Base-by-base conservation (phyloP, 371 early-diverging fungal species). In the Mortierella polycephala region DNA sequence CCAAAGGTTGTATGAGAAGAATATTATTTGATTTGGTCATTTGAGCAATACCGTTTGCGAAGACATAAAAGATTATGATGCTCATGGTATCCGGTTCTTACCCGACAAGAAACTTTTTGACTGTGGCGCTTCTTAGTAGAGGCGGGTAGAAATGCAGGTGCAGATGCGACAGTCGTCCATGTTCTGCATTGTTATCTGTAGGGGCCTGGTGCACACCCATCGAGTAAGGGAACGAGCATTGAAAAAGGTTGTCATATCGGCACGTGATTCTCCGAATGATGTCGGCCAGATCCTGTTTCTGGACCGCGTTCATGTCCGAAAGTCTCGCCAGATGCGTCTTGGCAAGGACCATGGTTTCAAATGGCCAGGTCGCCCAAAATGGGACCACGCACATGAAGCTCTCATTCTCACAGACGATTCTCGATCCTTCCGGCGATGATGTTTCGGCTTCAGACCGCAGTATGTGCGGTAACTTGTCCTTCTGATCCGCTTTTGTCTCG, bases 291-390 rank as follows among this genome's bases (percentile, higher is more conserved):
- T 93, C 92, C 11, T 47, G 23, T 53, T 64, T 71, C 70, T 88
- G 85, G 40, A 82, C 52, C 2, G 75, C 76, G 37, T 70, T 58
- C 71, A 96, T 77, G 30, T 90, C 85, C 0, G 84, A 69, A 23
- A 96, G 64, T 45, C 84, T 82, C 0, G 85, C 62, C 2, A 90
- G 66, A 75, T 97, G 96, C 0, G 57, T 5, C 72, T 92, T 94
- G 52, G 94, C 81, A 5, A 96, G 77, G 11, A 98, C 85, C 85
- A 98, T 81, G 30, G 92, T 92, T 77, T 98, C 98, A 74, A 93
- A 97, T 8, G 98, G 98, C 98, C 98, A 98, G 5, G 92, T 86
- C 2, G 97, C 97, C 97, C 96, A 97, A 81, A 93, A 98, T 5
- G 98, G 98, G 3, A 96, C 95, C 0, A 97, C 79, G 14, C 89